Base-by-base conservation (phyloP, 306 rosid species). In the Malus fusca region DNA sequence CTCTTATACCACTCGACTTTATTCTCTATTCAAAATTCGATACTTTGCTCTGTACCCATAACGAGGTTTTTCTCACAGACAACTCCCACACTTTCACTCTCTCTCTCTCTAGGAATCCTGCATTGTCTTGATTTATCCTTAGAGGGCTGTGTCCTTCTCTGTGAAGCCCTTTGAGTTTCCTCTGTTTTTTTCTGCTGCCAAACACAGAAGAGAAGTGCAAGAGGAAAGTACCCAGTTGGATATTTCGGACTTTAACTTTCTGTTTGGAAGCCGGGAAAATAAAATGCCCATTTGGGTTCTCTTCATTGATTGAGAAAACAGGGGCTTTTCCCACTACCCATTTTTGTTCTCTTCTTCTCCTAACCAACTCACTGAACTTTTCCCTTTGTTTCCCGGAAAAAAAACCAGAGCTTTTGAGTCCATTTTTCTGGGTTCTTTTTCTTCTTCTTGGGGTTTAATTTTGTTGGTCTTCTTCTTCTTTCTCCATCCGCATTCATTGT, bases 11-110 rank as follows among this genome's bases (percentile, higher is more conserved):
- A 48, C 55, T 48, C 30, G 89, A 76, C 96, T 91, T 91, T 90
- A 87, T 87, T 89, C 87, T 81, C 87, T 83, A 6, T 28, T 85
- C 92, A 48, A 87, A 91, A 82, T 88, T 87, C 85, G 72, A 82
- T 82, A 79, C 90, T 85, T 90, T 82, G 75, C 90, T 82, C 91
- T 84, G 81, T 84, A 80, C 80, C 85, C 89, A 67, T 66, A 87
- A 90, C 85, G 82, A 84, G 95, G 90, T 86, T 86, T 83, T 82
- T 31, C 84, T 69, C 70, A 42, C 51, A 68, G 21, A 15, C 35
- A 4, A 44, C 58, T 10, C 73, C 17, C 33, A 26, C 43, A 48
- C 75, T 3, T 61, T 1, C 64, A 6, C 77, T 79, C 65, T 73
- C 65, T 73, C 82, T 76, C 69, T 64, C 63, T 74, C 74, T 66